A percentile compares a stretch with the other conserved stretches of the same genome.
Evolutionary conservation across 139 green algal species (phyloP).

Genomic region (Chlamydomonas incerta): DNA sequence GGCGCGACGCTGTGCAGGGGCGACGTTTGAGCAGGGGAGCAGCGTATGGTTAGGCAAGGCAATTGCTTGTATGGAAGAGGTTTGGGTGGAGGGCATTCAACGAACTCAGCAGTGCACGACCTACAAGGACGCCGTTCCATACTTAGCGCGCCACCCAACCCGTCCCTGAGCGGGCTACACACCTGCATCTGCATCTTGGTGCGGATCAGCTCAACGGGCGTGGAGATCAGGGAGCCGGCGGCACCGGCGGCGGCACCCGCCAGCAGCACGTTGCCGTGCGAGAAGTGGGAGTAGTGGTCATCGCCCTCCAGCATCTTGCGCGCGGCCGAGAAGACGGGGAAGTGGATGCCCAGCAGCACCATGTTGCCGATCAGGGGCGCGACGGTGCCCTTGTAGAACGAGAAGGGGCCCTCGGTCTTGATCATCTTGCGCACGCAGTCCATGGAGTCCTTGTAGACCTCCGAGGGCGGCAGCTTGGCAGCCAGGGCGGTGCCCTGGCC

Average conservation of each 20-base stretch:
- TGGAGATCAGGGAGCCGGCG: slow-evolving; percentile 36
- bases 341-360: slow-evolving; percentile 60
- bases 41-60: background rate
- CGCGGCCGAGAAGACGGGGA: slow-evolving; percentile 48
- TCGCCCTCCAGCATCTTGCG: slow-evolving; percentile 42
- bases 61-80: background rate
- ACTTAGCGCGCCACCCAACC: background rate
- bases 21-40: background rate
- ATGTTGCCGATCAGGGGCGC: slow-evolving; percentile 51
- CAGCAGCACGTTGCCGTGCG: slow-evolving; percentile 21
- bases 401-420: slow-evolving; percentile 25
- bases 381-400: slow-evolving; percentile 49
- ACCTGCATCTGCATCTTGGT: slow-evolving; percentile 54
- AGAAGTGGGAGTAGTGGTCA: slow-evolving; percentile 6
- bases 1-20: slow-evolving; percentile 12
- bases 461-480: slow-evolving; percentile 42
- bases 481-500: slow-evolving; percentile 51
- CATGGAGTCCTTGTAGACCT: slow-evolving; percentile 48
- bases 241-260: slow-evolving; percentile 44
- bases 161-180: background rate
- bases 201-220: slow-evolving; percentile 44
- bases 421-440: slow-evolving; percentile 62
- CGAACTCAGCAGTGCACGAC: too few relatives aligned
- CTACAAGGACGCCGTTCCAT: too few relatives aligned
- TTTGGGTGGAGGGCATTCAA: background rate